phyloP scores from a whole-genome alignment of 2,329 filamentous ascomycete species.

The Elsinoe australis region DNA sequence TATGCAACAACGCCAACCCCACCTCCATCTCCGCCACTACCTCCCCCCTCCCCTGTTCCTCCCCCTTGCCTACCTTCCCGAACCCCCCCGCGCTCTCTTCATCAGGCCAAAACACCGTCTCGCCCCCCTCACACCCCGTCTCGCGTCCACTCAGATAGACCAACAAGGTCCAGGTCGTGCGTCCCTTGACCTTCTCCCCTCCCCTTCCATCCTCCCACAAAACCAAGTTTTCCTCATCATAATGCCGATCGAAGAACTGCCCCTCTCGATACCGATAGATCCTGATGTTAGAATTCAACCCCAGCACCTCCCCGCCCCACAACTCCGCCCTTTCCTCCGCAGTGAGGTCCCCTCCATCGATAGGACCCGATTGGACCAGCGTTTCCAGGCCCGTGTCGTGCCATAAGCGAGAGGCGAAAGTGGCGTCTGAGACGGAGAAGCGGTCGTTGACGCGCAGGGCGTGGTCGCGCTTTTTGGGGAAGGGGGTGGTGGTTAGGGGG shows the following conservation, averaged over 20 bases:
- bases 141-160: constrained; percentile 72
- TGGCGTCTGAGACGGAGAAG: constrained; percentile 69
- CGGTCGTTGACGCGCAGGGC: constrained; percentile 84
- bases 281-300: constrained; percentile 79
- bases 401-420: constrained; percentile 72
- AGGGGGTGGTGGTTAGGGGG: constrained; percentile 68
- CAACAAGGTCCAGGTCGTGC: constrained; percentile 85
- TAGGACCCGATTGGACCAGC: constrained; percentile 38
- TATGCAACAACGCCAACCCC: constrained; percentile 80
- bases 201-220: constrained; percentile 33
- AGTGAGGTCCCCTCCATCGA: constrained; percentile 27
- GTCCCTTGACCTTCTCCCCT: constrained; percentile 39
- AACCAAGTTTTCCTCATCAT: constrained; percentile 69
- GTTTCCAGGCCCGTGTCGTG: constrained; percentile 64
- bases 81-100: constrained; percentile 23
- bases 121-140: constrained; percentile 72
- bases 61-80: constrained; percentile 18
- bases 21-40: constrained; percentile 67
- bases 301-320: constrained; percentile 78
- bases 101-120: constrained; percentile 85
- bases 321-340: constrained; percentile 32
- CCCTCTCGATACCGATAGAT: constrained; percentile 80
- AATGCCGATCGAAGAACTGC: constrained; percentile 90
- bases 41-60: constrained; percentile 33
- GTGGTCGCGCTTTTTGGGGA: constrained; percentile 68